These are phyloP conservation scores for Mycena sanguinolenta DNA, from an alignment of 768 basidiomycete species.

Conservation along the genomic window DNA sequence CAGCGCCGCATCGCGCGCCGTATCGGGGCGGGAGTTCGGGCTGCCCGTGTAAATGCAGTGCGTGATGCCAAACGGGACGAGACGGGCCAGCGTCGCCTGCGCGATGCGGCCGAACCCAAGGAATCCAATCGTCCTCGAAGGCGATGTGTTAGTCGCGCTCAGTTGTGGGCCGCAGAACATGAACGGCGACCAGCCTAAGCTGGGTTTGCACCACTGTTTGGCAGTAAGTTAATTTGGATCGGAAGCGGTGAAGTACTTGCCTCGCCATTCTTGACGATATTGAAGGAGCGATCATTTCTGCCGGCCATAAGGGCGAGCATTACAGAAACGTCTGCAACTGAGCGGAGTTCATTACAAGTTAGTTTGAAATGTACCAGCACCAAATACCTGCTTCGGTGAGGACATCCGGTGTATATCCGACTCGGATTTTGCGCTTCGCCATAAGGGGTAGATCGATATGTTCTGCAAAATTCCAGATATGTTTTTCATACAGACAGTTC, in stretches of 20 bases:
- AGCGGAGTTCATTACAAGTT: slow-evolving; percentile 3
- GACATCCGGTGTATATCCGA: slow-evolving; percentile 96
- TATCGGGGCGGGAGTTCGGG: slow-evolving; percentile 63
- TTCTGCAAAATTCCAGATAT: slow-evolving; percentile 61
- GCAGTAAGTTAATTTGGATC: slow-evolving; percentile 6
- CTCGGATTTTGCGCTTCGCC: slow-evolving; percentile 69
- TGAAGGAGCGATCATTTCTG: slow-evolving; percentile 77
- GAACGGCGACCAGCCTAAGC: slow-evolving; percentile 88
- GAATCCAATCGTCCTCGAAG: slow-evolving; percentile 84
- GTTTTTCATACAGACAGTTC: neutral
- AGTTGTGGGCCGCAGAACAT: slow-evolving; percentile 87
- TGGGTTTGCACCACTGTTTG: slow-evolving; percentile 64
- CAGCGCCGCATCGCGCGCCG: slow-evolving; percentile 52
- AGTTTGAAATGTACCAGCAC: neutral
- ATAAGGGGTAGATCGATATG: slow-evolving; percentile 80
- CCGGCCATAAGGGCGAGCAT: slow-evolving; percentile 96
- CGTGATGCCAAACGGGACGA: slow-evolving; percentile 87
- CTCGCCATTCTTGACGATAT: slow-evolving; percentile 76
- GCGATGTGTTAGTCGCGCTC: slow-evolving; percentile 63
- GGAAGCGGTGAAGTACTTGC: slow-evolving; percentile 60
- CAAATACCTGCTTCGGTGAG: slow-evolving; percentile 86
- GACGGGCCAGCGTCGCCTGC: slow-evolving; percentile 82
- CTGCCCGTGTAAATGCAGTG: slow-evolving; percentile 77
- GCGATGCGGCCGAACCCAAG: slow-evolving; percentile 96
- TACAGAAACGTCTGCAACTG: slow-evolving; percentile 90